Evolutionary conservation across 192 early-diverging fungal species (phyloP).

Genomic region (Coemansia biformis): DNA sequence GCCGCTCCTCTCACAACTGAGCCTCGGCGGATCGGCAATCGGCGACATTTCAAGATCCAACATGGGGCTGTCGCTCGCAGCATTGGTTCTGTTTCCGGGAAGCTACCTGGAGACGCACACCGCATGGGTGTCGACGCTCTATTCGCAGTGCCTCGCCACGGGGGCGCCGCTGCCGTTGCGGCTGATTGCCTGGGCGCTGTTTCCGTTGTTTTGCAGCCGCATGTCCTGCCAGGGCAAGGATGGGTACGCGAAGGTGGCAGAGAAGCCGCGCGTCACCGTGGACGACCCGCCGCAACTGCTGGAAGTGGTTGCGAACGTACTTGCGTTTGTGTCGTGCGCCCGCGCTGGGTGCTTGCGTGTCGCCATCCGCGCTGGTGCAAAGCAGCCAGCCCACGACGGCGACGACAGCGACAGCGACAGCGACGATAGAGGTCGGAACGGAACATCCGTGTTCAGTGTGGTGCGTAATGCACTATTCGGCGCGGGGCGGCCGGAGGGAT

Average conservation of each 20-base stretch:
- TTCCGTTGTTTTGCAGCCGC: constrained; percentile 29
- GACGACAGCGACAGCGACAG: no score
- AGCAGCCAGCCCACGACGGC: no score
- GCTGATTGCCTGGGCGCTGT: constrained; percentile 26
- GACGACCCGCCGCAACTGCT: constrained; percentile 34
- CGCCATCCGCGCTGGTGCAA: neutral
- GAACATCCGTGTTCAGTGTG: no score
- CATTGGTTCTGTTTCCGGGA: neutral
- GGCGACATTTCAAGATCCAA: neutral
- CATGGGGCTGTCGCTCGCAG: constrained; percentile 4
- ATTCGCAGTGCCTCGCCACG: constrained; percentile 21
- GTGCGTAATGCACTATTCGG: neutral
- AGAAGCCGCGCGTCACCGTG: constrained; percentile 18
- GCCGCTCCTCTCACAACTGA: neutral
- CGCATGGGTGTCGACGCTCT: constrained; percentile 17
- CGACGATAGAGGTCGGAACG: no score
- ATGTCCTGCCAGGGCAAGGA: constrained; percentile 6
- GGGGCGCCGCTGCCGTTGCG: constrained; percentile 12
- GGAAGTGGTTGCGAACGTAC: constrained; percentile 21
- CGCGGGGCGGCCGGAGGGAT: neutral
- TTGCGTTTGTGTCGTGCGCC: constrained; percentile 43
- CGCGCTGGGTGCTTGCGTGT: constrained; percentile 19
- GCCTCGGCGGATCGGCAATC: neutral
- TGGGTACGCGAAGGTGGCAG: constrained; percentile 7
- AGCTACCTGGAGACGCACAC: constrained; percentile 14